A percentile compares a stretch with the other conserved stretches of the same genome.
phyloP scores from a whole-genome alignment of 768 basidiomycete genomes.

The Phaeotremella fagi region DNA sequence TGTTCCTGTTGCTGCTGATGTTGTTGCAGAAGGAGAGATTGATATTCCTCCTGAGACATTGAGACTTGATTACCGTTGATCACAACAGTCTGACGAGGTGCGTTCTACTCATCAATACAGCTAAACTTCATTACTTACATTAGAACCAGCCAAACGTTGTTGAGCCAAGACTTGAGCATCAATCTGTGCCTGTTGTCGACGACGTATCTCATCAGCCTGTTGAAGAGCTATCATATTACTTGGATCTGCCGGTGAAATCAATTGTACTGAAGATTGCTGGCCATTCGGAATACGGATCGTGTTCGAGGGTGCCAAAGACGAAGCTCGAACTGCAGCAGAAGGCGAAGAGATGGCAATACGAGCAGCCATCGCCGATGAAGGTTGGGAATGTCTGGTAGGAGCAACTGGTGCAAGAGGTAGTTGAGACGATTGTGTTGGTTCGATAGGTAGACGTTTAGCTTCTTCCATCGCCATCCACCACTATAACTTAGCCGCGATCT shows the following conservation, averaged over 20 bases:
- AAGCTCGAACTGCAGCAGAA: conserved; percentile 18
- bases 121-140: too few species aligned
- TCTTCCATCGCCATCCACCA: conserved; percentile 20
- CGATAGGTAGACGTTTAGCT: conserved; percentile 3
- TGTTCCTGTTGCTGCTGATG: not conserved
- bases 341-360: conserved; percentile 20
- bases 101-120: not conserved
- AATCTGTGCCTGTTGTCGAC: conserved; percentile 17
- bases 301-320: conserved; percentile 6
- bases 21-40: conserved; percentile 5
- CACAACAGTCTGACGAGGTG: not conserved
- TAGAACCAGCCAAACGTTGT: not conserved
- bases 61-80: not conserved
- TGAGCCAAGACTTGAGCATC: conserved; percentile 7
- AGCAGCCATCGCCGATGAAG: conserved; percentile 24
- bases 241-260: not conserved
- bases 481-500: conserved; percentile 1
- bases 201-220: conserved; percentile 17
- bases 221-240: conserved; percentile 2
- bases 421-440: too few species aligned
- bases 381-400: conserved; percentile 1
- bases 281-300: conserved; percentile 2
- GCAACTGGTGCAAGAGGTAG: too few species aligned
- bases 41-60: conserved; percentile 10
- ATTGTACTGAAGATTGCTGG: conserved; percentile 1